Percentiles rank a stretch among this genome's conserved stretches.
Conservation (phyloP, 352 stramenopile genomes). For the Nothophytophthora sp. region DNA sequence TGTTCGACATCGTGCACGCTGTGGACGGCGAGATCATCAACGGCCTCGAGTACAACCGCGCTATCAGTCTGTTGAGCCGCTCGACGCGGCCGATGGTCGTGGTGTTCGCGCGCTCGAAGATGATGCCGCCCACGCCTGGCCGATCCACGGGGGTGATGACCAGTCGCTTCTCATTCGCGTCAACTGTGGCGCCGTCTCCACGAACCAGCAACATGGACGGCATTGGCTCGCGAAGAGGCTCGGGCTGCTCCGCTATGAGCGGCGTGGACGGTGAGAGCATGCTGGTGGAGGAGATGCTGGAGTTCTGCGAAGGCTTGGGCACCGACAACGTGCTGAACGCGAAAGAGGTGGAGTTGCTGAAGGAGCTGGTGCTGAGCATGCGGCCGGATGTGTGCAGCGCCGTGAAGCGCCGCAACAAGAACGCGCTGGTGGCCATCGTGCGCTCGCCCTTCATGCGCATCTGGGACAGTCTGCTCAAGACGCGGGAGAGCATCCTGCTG, state of each 20-base stretch:
- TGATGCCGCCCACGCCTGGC: slow-evolving; percentile 57
- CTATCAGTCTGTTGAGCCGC: slow-evolving; percentile 75
- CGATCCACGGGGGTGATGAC: slow-evolving; percentile 50
- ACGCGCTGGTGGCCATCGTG: slow-evolving; percentile 81
- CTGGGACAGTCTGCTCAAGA: slow-evolving; percentile 85
- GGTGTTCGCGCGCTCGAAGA: slow-evolving; percentile 76
- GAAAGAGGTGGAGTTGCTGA: slow-evolving; percentile 74
- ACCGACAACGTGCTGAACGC: slow-evolving; percentile 50
- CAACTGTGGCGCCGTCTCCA: slow-evolving; percentile 67
- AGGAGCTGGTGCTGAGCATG: slow-evolving; percentile 82
- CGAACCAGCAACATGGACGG: slow-evolving; percentile 32
- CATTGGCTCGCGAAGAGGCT: slow-evolving; percentile 42
- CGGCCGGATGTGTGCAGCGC: slow-evolving; percentile 72
- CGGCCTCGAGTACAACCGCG: slow-evolving; percentile 80
- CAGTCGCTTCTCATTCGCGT: slow-evolving; percentile 75
- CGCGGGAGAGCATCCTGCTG: slow-evolving; percentile 78
- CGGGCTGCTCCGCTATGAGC: slow-evolving; percentile 45
- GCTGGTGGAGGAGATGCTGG: slow-evolving; percentile 84
- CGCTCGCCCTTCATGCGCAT: slow-evolving; percentile 82
- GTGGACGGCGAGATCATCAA: slow-evolving; percentile 81
- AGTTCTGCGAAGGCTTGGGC: slow-evolving; percentile 75
- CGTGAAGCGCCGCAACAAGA: slow-evolving; percentile 82
- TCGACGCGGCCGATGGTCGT: slow-evolving; percentile 73
- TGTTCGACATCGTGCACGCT: slow-evolving; percentile 78
- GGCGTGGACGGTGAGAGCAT: slow-evolving; percentile 57